Evolutionary conservation across 805 yeast species (phyloP).

Genomic region (Torulaspora microellipsoides): DNA sequence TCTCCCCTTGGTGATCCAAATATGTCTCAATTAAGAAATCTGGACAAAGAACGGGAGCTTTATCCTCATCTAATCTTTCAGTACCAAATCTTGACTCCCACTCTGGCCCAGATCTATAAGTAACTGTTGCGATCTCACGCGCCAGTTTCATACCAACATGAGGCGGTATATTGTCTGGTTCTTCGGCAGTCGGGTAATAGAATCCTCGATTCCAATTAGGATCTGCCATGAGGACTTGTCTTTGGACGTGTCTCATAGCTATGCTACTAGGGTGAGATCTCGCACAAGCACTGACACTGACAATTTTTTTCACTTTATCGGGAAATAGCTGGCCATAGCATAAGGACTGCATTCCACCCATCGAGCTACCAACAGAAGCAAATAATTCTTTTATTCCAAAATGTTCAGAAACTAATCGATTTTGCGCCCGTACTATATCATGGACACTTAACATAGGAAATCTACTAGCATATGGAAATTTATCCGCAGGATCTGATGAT

Average conservation of each 20-base stretch:
- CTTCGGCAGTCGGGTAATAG: conserved; percentile 52
- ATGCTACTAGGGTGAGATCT: conserved; percentile 91
- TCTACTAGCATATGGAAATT: conserved; percentile 69
- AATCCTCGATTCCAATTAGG: conserved; percentile 92
- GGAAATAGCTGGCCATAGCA: conserved; percentile 85
- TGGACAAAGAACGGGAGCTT: conserved; percentile 85
- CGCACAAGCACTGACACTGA: conserved; percentile 88
- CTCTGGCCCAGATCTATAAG: conserved; percentile 93
- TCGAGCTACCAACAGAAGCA: conserved; percentile 85
- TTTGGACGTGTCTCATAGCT: conserved; percentile 87
- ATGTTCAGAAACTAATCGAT: conserved; percentile 56
- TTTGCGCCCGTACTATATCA: conserved; percentile 90
- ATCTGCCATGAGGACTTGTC: conserved; percentile 92
- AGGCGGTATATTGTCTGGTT: conserved; percentile 59
- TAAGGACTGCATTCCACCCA: conserved; percentile 99
- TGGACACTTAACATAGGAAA: conserved; percentile 82
- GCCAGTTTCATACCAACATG: conserved; percentile 94
- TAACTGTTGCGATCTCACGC: conserved; percentile 88
- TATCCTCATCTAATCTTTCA: conserved; percentile 73
- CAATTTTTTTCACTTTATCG: conserved; percentile 63
- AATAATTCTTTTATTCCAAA: conserved; percentile 60
- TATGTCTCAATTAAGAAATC: conserved; percentile 91
- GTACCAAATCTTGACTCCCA: conserved; percentile 94
- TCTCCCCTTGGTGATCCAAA: conserved; percentile 91
- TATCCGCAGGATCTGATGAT: conserved; percentile 65